phyloP scores from a whole-genome alignment of 192 early-diverging fungal species.

The Rhizophagus sp. region DNA sequence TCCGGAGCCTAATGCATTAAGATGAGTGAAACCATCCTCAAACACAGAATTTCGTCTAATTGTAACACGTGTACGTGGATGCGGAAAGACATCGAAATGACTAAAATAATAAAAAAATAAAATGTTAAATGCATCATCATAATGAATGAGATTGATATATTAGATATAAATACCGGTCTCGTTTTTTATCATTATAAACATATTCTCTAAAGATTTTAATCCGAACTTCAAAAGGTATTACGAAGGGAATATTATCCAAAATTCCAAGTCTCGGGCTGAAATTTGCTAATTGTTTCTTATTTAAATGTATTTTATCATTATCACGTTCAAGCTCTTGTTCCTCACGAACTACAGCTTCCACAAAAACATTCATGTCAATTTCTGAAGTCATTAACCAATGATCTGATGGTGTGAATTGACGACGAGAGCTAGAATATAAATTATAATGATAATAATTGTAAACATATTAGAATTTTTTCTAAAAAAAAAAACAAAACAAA shows the following conservation, averaged over 20 bases:
- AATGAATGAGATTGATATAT: neutral
- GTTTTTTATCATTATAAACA: constrained; percentile 63
- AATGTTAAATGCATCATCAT: neutral
- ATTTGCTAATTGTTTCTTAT: constrained; percentile 36
- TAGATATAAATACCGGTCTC: constrained; percentile 31
- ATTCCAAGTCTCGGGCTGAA: constrained; percentile 60
- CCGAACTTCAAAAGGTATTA: constrained; percentile 88
- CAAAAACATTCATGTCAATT: constrained; percentile 62
- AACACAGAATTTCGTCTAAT: constrained; percentile 81
- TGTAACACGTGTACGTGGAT: constrained; percentile 45
- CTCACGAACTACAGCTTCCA: constrained; percentile 54
- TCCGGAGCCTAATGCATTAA: constrained; percentile 64
- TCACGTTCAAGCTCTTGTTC: constrained; percentile 47
- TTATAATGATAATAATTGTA: neutral
- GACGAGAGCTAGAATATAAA: constrained; percentile 52
- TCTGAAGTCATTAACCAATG: constrained; percentile 67
- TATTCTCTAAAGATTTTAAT: constrained; percentile 82
- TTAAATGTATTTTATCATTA: constrained; percentile 26
- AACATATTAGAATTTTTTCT: neutral
- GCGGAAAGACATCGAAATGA: constrained; percentile 13
- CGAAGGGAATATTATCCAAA: constrained; percentile 85
- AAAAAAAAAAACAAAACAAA: neutral
- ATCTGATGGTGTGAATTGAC: constrained; percentile 63
- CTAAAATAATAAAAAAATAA: neutral
- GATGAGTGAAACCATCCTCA: constrained; percentile 82